phyloP scores from a whole-genome alignment of 257 asterid genomes.

The Nicotiana sylvestris region DNA sequence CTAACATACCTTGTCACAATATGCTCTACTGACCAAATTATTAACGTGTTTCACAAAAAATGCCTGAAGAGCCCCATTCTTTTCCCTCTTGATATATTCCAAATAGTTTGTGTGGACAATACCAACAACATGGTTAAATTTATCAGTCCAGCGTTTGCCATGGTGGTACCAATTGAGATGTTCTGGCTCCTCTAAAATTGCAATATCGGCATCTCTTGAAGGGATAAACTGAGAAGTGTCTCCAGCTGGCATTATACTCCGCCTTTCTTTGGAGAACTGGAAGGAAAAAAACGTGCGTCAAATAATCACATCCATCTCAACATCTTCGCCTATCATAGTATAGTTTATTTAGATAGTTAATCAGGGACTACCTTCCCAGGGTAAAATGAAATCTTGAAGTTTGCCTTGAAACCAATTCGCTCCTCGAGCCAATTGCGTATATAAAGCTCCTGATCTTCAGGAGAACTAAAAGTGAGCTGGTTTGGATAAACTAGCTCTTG shows the following conservation, averaged over 20 bases:
- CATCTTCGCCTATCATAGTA: background rate
- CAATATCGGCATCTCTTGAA: slow-evolving; percentile 94
- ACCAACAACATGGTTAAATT: slow-evolving; percentile 96
- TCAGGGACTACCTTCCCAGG: slow-evolving; percentile 77
- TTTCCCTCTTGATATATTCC: slow-evolving; percentile 98
- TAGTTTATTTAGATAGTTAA: background rate
- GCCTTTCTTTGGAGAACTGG: slow-evolving; percentile 81
- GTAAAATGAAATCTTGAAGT: slow-evolving; percentile 91
- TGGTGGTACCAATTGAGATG: slow-evolving; percentile 99
- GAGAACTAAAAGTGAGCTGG: slow-evolving; percentile 75
- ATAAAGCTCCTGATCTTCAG: slow-evolving; percentile 88
- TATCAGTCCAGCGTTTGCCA: slow-evolving; percentile 98
- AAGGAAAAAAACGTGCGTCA: slow-evolving; percentile 8
- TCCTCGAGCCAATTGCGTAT: slow-evolving; percentile 96
- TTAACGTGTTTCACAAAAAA: slow-evolving; percentile 88
- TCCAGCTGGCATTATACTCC: slow-evolving; percentile 95
- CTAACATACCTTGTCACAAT: slow-evolving; percentile 78
- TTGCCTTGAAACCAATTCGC: slow-evolving; percentile 85
- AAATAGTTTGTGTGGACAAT: slow-evolving; percentile 94
- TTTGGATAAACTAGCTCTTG: slow-evolving; percentile 95
- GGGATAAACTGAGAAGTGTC: slow-evolving; percentile 89
- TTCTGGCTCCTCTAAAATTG: slow-evolving; percentile 97
- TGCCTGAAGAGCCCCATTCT: slow-evolving; percentile 93
- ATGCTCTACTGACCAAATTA: slow-evolving; percentile 86
- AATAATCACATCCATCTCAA: slow-evolving; percentile 2